Evolutionary conservation across 2,329 filamentous ascomycete genomes (phyloP).

Genomic region (Ascochyta rabiei): DNA sequence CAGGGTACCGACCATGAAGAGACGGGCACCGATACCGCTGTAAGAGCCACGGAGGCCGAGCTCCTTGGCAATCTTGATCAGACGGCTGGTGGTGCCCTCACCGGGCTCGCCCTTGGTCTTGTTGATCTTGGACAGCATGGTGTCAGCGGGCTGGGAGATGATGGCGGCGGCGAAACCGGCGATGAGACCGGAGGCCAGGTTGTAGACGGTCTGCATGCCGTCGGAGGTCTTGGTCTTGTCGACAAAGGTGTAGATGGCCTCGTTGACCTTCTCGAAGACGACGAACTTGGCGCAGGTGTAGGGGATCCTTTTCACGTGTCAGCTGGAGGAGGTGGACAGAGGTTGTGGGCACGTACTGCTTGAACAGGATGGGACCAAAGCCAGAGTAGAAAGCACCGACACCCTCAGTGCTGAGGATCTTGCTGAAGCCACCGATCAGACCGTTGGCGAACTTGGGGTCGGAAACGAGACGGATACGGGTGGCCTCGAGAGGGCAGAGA

Average conservation of each 20-base stretch:
- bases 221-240: constrained; percentile 74
- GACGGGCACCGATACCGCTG: constrained; percentile 79
- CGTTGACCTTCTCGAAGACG: constrained; percentile 87
- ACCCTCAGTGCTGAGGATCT: constrained; percentile 84
- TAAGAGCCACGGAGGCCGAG: constrained; percentile 80
- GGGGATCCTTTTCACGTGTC: constrained; percentile 66
- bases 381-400: constrained; percentile 87
- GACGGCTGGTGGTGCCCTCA: constrained; percentile 78
- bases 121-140: constrained; percentile 96
- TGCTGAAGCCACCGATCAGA: constrained; percentile 77
- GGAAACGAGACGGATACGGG: constrained; percentile 90
- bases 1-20: constrained; percentile 72
- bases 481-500: constrained; percentile 90
- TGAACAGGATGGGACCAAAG: constrained; percentile 67
- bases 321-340: constrained; percentile 4
- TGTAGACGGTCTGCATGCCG: constrained; percentile 76
- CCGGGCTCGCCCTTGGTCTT: constrained; percentile 88
- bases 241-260: constrained; percentile 69
- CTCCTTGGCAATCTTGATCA: constrained; percentile 88
- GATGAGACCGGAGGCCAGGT: constrained; percentile 83
- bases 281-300: constrained; percentile 97
- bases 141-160: constrained; percentile 89
- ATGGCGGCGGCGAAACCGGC: constrained; percentile 87
- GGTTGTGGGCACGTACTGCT: constrained; percentile 42
- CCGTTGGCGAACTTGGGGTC: constrained; percentile 84